Evolutionary conservation across 805 yeast species (phyloP), one percentile per base, ranked within the genome.

Genomic region (Wickerhamomyces queroliae): DNA sequence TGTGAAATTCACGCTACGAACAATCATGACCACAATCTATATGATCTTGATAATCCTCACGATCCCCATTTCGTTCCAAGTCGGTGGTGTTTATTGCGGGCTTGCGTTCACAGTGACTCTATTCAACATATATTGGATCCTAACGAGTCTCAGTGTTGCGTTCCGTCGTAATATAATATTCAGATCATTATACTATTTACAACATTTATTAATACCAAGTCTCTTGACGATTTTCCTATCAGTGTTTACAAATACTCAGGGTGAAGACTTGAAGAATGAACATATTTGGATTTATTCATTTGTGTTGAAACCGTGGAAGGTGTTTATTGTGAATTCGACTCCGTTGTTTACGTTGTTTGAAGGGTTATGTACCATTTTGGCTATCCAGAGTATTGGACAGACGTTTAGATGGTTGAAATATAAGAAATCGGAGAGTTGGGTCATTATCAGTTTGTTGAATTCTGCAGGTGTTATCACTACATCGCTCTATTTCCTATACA

Each of bases 381-480:
- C 88, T n/a, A 88, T 93, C 44, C 99, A 93, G 64, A 86, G 95
- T 12, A 73, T 86, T 31, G 96, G 98, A 8, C 89, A 89, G 52
- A 78, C 86, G 8, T 72, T 85, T 38, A 72, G 75, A 45, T 82
- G 90, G 83, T 64, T 87, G 33, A 76, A 80, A 18, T 58, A 59
- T 10, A 44, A 70, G 41, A 77, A 75, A 47, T 78, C 88, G 5
- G 96, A 89, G 52, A 55, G 52, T 29, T 85, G 95, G 90, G 74
- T 85, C 36, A 80, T 91, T 28, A 74, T 81, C 1, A 78, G 83
- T 41, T 71, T 93, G 33, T 62, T 87, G 33, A 66, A 78, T 1
- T 77, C 90, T 37, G 90, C 95, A 5, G 75, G 83, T 29, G 74
- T 85, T 27, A 76, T 89, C 27, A 79, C 96, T 0, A 76, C 80